phyloP scores from a whole-genome alignment of 176 grass and related monocot genomes.

The Tillandsia leiboldiana region DNA sequence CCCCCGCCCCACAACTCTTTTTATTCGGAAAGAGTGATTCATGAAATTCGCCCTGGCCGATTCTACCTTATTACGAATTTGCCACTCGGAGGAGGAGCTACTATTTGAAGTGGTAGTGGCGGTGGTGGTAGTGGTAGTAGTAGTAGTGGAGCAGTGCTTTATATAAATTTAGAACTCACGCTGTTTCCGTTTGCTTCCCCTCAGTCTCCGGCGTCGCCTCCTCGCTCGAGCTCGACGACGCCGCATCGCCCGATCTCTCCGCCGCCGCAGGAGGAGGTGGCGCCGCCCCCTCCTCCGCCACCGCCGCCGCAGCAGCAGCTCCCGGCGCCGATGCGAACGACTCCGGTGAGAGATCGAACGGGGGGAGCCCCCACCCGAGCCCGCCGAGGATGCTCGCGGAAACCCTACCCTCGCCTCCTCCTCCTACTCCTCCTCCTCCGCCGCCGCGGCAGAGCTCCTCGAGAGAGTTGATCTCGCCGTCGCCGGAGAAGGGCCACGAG shows the following conservation, averaged over 20 bases:
- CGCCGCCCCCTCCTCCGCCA: conserved; percentile 7
- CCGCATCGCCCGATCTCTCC: conserved; percentile 22
- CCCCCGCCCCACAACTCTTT: no score
- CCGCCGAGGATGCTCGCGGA: neutral
- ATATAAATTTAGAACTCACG: conserved; percentile 39
- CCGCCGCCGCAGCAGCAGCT: conserved; percentile 18
- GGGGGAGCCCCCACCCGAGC: neutral
- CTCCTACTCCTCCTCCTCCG: neutral
- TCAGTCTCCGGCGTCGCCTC: neutral
- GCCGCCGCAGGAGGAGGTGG: conserved; percentile 6
- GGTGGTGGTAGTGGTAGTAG: no score
- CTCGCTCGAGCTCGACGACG: conserved; percentile 39
- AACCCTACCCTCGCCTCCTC: neutral
- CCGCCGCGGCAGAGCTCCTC: neutral
- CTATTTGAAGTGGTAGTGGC: no score
- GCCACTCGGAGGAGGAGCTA: neutral
- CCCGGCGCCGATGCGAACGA: conserved; percentile 37
- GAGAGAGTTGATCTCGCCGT: conserved; percentile 15
- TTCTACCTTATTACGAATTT: conserved; percentile 20
- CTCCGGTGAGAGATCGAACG: conserved; percentile 12
- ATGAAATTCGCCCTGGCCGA: conserved; percentile 1
- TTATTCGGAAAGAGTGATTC: no score
- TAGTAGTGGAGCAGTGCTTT: neutral
- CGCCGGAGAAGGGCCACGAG: conserved; percentile 38
- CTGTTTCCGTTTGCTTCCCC: conserved; percentile 34